Base-by-base conservation (phyloP, 1,284 basidiomycete genomes). In the Amylostereum areolatum region DNA sequence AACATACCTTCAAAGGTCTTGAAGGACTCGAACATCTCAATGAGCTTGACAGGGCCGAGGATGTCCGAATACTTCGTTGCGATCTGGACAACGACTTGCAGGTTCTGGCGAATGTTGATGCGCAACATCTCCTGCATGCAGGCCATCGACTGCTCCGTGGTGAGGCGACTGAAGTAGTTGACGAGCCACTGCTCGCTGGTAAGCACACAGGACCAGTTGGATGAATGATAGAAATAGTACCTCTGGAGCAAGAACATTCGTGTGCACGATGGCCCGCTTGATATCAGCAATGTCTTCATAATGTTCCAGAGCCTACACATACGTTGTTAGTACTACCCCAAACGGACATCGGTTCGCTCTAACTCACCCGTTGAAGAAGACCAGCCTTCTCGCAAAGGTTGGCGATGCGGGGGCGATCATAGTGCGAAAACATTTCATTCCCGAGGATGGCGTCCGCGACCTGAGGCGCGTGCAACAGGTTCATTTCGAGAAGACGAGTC, bases 181-280 rank as follows among this genome's bases (percentile, higher is more conserved):
- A 99, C 92, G 46, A 99, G 85, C 97, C 97, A 99, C 83, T 92
- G n/a, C n/a, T n/a, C n/a, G n/a, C n/a, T n/a, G n/a, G n/a, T n/a
- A n/a, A n/a, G n/a, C 56, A 12, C 52, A 44, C 33, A 37, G 31
- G 40, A 32, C 8, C 4, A 31, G 33, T 51, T 39, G 48, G 5
- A 40, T 45, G 48, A 47, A 31, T 49, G 43, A 30, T 6, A 27
- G 12, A 24, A 31, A 34, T 33, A 29, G 33, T 65, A 90, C 89
- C 55, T 97, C 96, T 6, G 87, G 72, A 59, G 90, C 86, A 57
- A 99, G 84, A 40, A 86, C 80, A 54, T 85, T 88, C 37, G 93
- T 90, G 67, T 99, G 96, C 1, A 99, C 95, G 52, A 99, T 85
- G 42, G 93, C 95, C 32, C 97, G 90, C 75, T 99, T 99, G 74